These are phyloP conservation scores for Paraphaeosphaeria minitans DNA, from an alignment of 2,329 filamentous ascomycete genomes.

Conservation along the genomic window DNA sequence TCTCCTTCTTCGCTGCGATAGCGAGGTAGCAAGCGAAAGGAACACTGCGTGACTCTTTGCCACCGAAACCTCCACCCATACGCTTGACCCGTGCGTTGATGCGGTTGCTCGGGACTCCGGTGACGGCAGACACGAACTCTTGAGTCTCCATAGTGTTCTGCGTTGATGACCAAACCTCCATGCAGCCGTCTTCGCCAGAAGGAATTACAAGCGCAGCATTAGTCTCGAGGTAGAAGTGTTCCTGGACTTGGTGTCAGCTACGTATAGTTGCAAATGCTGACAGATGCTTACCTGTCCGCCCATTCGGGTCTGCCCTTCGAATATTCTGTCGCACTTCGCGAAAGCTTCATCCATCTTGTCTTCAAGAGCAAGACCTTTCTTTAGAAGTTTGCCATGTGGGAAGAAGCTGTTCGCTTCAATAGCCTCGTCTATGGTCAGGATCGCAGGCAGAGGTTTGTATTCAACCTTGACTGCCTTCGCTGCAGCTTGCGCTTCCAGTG, in stretches of 20 bases:
- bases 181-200: slow-evolving; percentile 87
- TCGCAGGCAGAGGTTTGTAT: slow-evolving; percentile 84
- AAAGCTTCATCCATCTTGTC: slow-evolving; percentile 72
- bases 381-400: slow-evolving; percentile 76
- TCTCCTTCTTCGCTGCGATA: slow-evolving; percentile 81
- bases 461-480: slow-evolving; percentile 82
- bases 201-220: slow-evolving; percentile 84
- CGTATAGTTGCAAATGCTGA: neutral
- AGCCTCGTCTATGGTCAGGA: slow-evolving; percentile 92
- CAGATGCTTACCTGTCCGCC: slow-evolving; percentile 60
- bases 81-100: slow-evolving; percentile 88
- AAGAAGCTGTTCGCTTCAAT: slow-evolving; percentile 88
- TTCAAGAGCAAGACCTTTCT: slow-evolving; percentile 65
- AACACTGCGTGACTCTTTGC: slow-evolving; percentile 87
- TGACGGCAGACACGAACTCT: slow-evolving; percentile 78
- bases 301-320: slow-evolving; percentile 82
- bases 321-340: slow-evolving; percentile 75
- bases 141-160: slow-evolving; percentile 50
- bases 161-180: slow-evolving; percentile 73
- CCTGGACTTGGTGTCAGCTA: slow-evolving; percentile 60
- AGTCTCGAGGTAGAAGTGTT: slow-evolving; percentile 96
- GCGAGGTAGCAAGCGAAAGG: slow-evolving; percentile 83
- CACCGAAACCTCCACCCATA: slow-evolving; percentile 89
- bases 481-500: slow-evolving; percentile 76
- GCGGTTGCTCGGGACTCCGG: slow-evolving; percentile 83